Evolutionary conservation across 305 asterid species (phyloP).

Genomic region (Fraxinus sp.): DNA sequence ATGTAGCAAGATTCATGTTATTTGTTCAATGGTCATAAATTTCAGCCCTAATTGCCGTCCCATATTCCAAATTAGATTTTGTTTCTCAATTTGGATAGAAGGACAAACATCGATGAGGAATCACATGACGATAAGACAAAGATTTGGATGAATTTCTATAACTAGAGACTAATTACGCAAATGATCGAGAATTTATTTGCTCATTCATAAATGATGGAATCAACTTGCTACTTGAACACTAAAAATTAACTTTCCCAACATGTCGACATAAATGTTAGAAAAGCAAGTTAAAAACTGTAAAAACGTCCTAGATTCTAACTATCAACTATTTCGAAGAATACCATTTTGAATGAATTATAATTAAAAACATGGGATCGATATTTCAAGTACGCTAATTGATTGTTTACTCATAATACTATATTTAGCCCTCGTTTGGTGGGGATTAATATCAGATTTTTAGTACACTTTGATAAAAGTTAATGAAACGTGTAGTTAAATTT

Average conservation of each 20-base stretch:
- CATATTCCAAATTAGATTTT: neutral
- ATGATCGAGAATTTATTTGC: neutral
- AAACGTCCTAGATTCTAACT: neutral
- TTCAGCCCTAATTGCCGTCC: neutral
- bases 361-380: neutral
- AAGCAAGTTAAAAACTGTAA: neutral
- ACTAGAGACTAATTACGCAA: neutral
- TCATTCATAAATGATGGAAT: neutral
- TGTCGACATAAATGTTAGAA: neutral
- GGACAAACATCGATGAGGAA: neutral
- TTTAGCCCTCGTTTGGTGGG: no score
- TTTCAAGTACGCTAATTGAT: neutral
- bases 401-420: neutral
- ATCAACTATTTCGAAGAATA: neutral
- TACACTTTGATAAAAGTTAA: no score
- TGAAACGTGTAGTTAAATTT: no score
- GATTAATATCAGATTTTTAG: no score
- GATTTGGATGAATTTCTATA: neutral
- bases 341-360: neutral
- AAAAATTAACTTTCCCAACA: neutral
- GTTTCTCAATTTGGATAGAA: neutral
- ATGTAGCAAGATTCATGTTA: no score
- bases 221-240: neutral
- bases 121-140: neutral
- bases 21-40: neutral